These are phyloP conservation scores for Kurtzmaniella quercitrusa DNA, from an alignment of 1,139 yeast genomes.

Conservation along the genomic window DNA sequence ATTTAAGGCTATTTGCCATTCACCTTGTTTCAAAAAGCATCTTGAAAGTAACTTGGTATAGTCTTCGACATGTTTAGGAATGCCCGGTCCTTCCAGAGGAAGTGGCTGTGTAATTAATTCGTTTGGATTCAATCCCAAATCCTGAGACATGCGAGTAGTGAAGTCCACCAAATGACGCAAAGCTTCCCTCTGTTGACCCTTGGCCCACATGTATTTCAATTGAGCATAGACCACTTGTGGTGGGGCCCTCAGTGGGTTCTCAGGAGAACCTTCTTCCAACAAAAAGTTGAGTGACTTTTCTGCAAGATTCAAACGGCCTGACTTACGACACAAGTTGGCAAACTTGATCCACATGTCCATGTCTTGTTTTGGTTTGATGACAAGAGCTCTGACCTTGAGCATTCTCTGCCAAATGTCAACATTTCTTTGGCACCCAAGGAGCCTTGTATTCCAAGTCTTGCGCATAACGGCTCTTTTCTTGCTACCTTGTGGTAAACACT, in stretches of 20 bases:
- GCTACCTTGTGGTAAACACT: conserved; percentile 76
- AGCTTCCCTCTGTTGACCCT: conserved; percentile 86
- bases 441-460: conserved; percentile 89
- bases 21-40: conserved; percentile 96
- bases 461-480: conserved; percentile 76
- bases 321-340: conserved; percentile 92
- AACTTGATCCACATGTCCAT: conserved; percentile 98
- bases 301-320: conserved; percentile 88
- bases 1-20: conserved; percentile 88
- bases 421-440: conserved; percentile 91
- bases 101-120: conserved; percentile 86
- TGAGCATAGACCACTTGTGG: conserved; percentile 98
- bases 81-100: conserved; percentile 72
- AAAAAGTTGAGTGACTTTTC: conserved; percentile 84
- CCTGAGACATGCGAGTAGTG: conserved; percentile 86
- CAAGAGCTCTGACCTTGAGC: conserved; percentile 89
- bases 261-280: conserved; percentile 57
- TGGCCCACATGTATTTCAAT: conserved; percentile 94
- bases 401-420: conserved; percentile 98
- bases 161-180: conserved; percentile 81
- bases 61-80: conserved; percentile 72
- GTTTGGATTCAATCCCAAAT: conserved; percentile 72
- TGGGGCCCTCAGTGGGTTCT: conserved; percentile 74
- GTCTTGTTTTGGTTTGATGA: conserved; percentile 92
- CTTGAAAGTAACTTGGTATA: conserved; percentile 87